Evolutionary conservation across 306 rosid genomes (phyloP), one percentile per base, ranked within the genome.

Genomic region (Canavalia ensiformis): DNA sequence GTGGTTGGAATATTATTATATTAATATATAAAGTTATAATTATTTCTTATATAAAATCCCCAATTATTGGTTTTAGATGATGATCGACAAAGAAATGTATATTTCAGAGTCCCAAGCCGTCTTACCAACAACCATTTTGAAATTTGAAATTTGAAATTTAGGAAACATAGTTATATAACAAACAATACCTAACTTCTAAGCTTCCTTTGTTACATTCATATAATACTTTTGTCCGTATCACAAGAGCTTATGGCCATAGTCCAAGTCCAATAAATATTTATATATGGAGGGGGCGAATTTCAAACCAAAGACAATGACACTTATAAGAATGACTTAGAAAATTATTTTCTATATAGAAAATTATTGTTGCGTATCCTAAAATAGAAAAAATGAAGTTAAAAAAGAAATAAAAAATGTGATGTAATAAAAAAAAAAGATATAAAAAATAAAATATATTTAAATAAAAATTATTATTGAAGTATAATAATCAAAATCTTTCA

Each of bases 121-220:
- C 72, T 45, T n/a, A 41, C 84, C 76, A 81, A 85, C 89, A 52
- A 77, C 87, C 81, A 63, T 28, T 8, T 84, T 73, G 87, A 88
- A 77, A 84, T 57, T 85, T 55, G 59, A 88, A 85, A 83, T 12
- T 18, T 18, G 25, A 18, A 18, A 18, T 18, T 18, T 8, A 6
- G 30, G 10, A 59, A 18, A 7, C 50, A 33, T 34, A 25, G 18
- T 33, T 45, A 18, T 18, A 18, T 18, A 9, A 7, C 71, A 58
- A 59, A 58, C 47, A 79, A 60, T 50, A 84, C 87, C 84, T 84
- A 84, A 79, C 81, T 47, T 67, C 4, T 59, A 42, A 18, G n/a
- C 39, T 67, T 67, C 8, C 39, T 56, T 49, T 45, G 42, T 67
- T 78, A 41, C 56, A 58, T 74, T 74, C 58, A 41, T 74, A 29